Evolutionary conservation across 805 yeast species (phyloP).

Genomic region (Hagleromyces aurorensis): DNA sequence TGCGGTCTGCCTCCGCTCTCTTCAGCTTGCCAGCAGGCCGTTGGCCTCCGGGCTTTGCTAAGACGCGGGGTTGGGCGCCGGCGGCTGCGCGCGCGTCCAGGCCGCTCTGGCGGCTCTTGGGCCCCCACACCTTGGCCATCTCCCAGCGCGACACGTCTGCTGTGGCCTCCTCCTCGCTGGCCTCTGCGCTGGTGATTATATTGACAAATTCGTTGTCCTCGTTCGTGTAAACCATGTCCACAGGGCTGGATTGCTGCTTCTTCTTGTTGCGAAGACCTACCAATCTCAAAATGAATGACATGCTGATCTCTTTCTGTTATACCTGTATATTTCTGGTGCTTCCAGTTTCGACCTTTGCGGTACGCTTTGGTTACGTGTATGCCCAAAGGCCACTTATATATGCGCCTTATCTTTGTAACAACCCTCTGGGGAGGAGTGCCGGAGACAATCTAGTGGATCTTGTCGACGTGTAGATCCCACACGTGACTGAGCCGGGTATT

Average conservation of each 20-base stretch:
- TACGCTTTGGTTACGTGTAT: too few relatives aligned
- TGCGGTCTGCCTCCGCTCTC: constrained; percentile 4
- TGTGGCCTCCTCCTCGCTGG: constrained; percentile 10
- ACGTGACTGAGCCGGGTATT: too few relatives aligned
- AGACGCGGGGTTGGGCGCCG: too few relatives aligned
- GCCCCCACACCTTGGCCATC: constrained; percentile 16
- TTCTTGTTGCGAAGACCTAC: constrained; percentile 2
- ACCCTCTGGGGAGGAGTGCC: too few relatives aligned
- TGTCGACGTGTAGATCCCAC: too few relatives aligned
- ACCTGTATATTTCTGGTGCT: too few relatives aligned
- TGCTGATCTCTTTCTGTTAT: constrained; percentile 1
- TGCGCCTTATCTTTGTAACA: too few relatives aligned
- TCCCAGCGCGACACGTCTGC: constrained; percentile 19
- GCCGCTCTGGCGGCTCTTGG: constrained; percentile 3
- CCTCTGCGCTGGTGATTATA: too few relatives aligned
- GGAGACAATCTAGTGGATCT: too few relatives aligned
- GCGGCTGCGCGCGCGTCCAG: constrained; percentile 1
- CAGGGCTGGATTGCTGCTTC: constrained; percentile 1
- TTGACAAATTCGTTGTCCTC: constrained; percentile 15
- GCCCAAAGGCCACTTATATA: too few relatives aligned
- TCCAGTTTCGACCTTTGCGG: too few relatives aligned
- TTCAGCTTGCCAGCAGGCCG: constrained; percentile 1
- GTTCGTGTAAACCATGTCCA: constrained; percentile 5
- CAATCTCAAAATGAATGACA: constrained; percentile 6
- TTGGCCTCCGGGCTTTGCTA: too few relatives aligned